Base-by-base conservation (phyloP, 169 alveolate species). In the Pseudocohnilembus persalinus region DNA sequence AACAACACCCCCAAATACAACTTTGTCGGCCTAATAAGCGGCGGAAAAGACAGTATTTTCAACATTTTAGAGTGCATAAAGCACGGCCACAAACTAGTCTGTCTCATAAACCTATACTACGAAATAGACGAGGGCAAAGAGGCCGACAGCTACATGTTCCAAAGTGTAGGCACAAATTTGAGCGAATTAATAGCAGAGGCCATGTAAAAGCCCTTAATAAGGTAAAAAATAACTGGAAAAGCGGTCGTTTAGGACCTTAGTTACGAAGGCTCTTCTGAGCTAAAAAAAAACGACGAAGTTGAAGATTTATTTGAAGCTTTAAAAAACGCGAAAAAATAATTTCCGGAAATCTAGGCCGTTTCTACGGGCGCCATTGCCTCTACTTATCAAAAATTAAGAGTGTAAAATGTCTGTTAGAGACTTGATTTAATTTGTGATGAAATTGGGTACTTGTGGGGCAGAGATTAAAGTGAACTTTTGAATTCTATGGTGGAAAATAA, bases 291-390 rank as follows among this genome's bases (percentile, higher is more conserved):
- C 27, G 99, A 98, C 92, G 99, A 98, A 92, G 99, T 97, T n/a
- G 99, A 98, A 92, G 99, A 98, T 91, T 94, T 98, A 78, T 98
- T 83, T 88, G 87, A 88, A 75, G 91, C 96, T 73, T 76, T 97
- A 29, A 90, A 85, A 76, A 95, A 91, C 74, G 98, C 94, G 6
- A 93, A 95, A 83, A 88, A 81, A 73, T 83, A 78, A 73, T 93
- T 92, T 79, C 98, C 98, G 30, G 96, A 94, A 31, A 91, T 98
- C 30, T 90, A 96, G 63, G 99, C 98, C 27, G 98, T 98, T 29
- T 92, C 98, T 34, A 94, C 98, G 81, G 99, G 99, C 1, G 99
- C 99, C 63, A 98, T 98, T n/a, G 94, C 97, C 84, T 98, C 99
- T 26, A 97, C 97, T 77, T 99, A 98, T 88, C 99, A 98, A 89